Percentiles rank a stretch among this genome's conserved stretches.
Conservation (phyloP, 345 rosid genomes). For the Bretschneidera sinensis region DNA sequence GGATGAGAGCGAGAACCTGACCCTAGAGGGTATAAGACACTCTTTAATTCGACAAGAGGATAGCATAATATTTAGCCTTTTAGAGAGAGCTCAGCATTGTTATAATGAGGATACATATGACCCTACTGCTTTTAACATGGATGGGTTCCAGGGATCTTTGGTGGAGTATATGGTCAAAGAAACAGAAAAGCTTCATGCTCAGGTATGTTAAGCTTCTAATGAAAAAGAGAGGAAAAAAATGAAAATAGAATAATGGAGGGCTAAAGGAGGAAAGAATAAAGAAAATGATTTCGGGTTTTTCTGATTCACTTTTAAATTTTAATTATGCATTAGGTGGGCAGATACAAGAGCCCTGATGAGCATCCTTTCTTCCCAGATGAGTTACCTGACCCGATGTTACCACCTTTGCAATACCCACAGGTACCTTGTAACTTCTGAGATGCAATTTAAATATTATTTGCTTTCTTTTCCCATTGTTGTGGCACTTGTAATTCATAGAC, state of each 20-base stretch:
- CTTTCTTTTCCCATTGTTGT: no score
- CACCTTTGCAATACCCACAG: conserved; percentile 80
- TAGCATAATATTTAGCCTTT: conserved; percentile 74
- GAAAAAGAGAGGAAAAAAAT: no score
- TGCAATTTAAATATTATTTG: neutral
- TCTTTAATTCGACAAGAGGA: conserved; percentile 90
- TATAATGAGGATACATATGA: conserved; percentile 84
- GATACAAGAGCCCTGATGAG: conserved; percentile 89
- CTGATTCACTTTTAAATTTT: conserved; percentile 11
- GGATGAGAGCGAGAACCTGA: conserved; percentile 70
- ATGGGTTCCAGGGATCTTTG: conserved; percentile 77
- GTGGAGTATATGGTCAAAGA: conserved; percentile 77
- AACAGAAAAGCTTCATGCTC: conserved; percentile 84
- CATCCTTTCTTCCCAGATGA: conserved; percentile 78
- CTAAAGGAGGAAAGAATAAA: conserved; percentile 69
- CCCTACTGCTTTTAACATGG: conserved; percentile 61
- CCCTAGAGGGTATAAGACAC: conserved; percentile 64
- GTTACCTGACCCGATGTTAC: conserved; percentile 66
- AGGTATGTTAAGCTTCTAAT: no score
- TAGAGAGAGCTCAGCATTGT: conserved; percentile 84
- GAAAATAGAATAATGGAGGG: conserved; percentile 70
- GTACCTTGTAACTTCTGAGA: conserved; percentile 14
- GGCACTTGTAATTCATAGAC: no score
- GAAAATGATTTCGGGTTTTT: conserved; percentile 32
- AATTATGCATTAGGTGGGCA: conserved; percentile 52